phyloP scores from a whole-genome alignment of 2,329 filamentous ascomycete genomes.

The Metarhizium humberi region DNA sequence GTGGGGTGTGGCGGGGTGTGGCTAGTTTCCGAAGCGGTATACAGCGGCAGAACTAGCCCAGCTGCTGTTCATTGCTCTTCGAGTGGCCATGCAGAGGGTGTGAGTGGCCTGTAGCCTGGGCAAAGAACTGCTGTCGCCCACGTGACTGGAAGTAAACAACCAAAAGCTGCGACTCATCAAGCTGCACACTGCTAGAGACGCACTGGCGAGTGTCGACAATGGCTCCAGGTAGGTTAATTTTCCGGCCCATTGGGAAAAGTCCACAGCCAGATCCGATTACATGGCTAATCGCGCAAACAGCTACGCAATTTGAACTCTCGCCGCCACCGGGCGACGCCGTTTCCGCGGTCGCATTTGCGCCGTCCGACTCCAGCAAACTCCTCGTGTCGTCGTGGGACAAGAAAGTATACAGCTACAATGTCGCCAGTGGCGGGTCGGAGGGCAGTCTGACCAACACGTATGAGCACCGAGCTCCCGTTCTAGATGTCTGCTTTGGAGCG shows the following conservation, averaged over 20 bases:
- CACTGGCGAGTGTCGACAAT: conserved; percentile 16
- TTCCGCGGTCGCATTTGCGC: conserved; percentile 78
- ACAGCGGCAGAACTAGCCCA: conserved; percentile 18
- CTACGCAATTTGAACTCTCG: conserved; percentile 72
- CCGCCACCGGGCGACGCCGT: conserved; percentile 80
- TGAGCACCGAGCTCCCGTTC: conserved; percentile 73
- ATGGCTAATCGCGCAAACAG: conserved; percentile 21
- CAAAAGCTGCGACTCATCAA: conserved; percentile 6
- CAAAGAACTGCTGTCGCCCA: conserved; percentile 15
- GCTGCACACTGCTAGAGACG: background rate
- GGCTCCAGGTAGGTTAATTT: conserved; percentile 29
- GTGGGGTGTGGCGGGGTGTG: conserved; percentile 33
- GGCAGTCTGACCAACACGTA: conserved; percentile 56
- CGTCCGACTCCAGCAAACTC: conserved; percentile 61
- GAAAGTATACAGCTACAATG: conserved; percentile 82
- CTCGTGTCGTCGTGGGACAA: conserved; percentile 95
- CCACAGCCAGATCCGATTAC: background rate
- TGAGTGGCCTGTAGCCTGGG: no score
- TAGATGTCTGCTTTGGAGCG: conserved; percentile 85
- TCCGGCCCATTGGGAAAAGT: background rate
- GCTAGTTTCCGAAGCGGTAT: conserved; percentile 20
- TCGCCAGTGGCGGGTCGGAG: conserved; percentile 47
- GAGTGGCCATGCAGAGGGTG: no score
- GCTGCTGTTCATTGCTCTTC: background rate
- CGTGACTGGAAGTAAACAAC: conserved; percentile 31